Evolutionary conservation across 1,139 yeast genomes (phyloP).

Genomic region (Blastobotrys illinoisensis): DNA sequence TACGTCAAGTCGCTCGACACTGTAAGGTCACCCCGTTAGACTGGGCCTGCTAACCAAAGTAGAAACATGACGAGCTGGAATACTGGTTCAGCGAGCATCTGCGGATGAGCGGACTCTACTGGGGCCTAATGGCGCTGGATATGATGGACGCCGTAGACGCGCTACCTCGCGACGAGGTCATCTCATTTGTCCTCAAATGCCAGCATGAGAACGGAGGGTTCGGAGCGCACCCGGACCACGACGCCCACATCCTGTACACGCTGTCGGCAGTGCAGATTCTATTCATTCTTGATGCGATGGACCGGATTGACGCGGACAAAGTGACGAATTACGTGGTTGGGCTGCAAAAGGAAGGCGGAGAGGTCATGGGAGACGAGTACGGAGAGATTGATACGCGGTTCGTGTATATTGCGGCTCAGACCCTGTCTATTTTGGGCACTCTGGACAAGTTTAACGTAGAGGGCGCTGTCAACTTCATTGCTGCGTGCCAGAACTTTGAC

Average conservation of each 20-base stretch:
- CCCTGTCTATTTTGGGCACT: conserved; percentile 62
- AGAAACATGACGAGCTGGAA: conserved; percentile 53
- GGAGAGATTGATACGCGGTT: conserved; percentile 94
- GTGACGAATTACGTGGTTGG: conserved; percentile 46
- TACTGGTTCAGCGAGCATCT: conserved; percentile 91
- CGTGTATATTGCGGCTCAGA: conserved; percentile 73
- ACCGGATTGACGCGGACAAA: conserved; percentile 33
- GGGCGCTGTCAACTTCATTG: conserved; percentile 61
- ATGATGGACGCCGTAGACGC: conserved; percentile 53
- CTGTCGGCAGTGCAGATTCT: conserved; percentile 81
- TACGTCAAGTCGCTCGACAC: conserved; percentile 48
- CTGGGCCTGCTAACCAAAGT: no score
- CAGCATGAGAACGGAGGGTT: conserved; percentile 66
- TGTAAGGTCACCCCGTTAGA: conserved; percentile 17
- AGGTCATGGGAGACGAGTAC: conserved; percentile 82
- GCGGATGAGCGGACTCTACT: conserved; percentile 81
- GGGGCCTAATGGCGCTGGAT: conserved; percentile 84
- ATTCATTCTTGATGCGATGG: conserved; percentile 57
- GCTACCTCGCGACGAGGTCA: conserved; percentile 55
- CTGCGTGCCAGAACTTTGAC: conserved; percentile 78
- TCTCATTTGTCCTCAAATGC: conserved; percentile 64
- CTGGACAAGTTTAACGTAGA: conserved; percentile 56
- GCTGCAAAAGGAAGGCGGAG: conserved; percentile 72
- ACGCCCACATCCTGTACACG: conserved; percentile 83
- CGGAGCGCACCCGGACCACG: conserved; percentile 86